Base-by-base conservation (phyloP, 2,329 filamentous ascomycete genomes). In the Hirsutella rhossiliensis region DNA sequence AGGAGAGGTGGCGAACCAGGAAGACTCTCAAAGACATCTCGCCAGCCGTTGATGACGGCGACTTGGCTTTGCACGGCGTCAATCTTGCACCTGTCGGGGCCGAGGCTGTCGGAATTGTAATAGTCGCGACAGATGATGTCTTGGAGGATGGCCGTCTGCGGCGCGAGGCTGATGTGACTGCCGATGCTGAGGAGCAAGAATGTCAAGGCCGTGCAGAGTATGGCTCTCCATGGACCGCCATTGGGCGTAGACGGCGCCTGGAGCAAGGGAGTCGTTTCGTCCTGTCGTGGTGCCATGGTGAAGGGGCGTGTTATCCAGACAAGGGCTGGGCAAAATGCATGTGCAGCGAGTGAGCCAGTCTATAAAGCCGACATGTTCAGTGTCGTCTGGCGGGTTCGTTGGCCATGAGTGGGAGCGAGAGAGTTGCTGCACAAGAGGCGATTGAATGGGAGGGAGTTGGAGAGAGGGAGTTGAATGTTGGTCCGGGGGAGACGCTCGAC, bases 1-100 rank as follows among this genome's bases (percentile, higher is more conserved):
- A 5, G 15, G n/a, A 18, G 11, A 17, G 15, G 34, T 37, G 15
- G 9, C 34, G 9, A 3, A 37, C 45, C 41, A 4, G 46, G 48
- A 2, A 52, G 34, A 11, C 32, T 45, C 30, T 50, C 50, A 19
- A 47, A 42, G 5, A 42, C 46, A 18, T 44, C 43, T 37, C 42
- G 43, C 50, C 50, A 52, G 30, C 41, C 50, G 27, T 41, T 50
- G 17, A 52, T 45, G 40, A 38, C 43, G 11, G 50, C 48, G 5
- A 52, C 34, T 12, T 50, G 40, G 42, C 48, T 48, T 41, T 52
- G 48, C 19, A 49, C 41, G 8, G 46, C 41, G 7, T 38, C 46
- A 12, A 48, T 31, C 11, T 44, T 47, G 43, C 49, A 51, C 15
- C 40, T 6, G 28, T 23, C 23, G 17, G 5, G 19, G 39, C 12